Evolutionary conservation across 2,329 filamentous ascomycete genomes (phyloP), one percentile per base, ranked within the genome.

Genomic region (Ceratocystiopsis brevicomis): DNA sequence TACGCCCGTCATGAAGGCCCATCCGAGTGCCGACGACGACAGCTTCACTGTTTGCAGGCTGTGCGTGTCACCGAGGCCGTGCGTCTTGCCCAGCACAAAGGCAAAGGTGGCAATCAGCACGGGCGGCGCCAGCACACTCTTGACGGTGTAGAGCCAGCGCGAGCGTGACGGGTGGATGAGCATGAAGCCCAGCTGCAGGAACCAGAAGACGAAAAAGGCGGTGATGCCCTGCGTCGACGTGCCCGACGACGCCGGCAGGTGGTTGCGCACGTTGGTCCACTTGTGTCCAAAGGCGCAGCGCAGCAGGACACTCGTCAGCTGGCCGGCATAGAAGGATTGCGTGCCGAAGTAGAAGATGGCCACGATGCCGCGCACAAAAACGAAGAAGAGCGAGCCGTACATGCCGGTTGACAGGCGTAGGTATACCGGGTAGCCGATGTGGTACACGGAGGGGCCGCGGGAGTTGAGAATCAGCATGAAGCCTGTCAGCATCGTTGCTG

Each of bases 201-300:
- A 42, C 61, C 61, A 63, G 32, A 57, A 55, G 40, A 62, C 49
- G 47, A 63, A 61, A 41, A 62, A 62, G 16, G 54, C 53, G 0
- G 56, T 58, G 38, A 62, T 55, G 36, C 55, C 53, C 2, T 53
- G 54, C 19, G 47, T 50, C 10, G 54, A 54, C 37, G 54, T 53
- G 45, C 60, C 59, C 15, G 59, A 56, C 42, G 51, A 57, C 0
- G 52, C 52, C 1, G 57, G 52, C 13, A 62, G 47, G 12, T 49
- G 43, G 44, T 62, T 62, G n/a, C 46, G 48, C 32, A 49, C 44
- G 3, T 41, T n/a, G 13, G 40, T 45, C 48, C 48, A 49, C n/a
- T 17, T 37, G 43, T 34, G 18, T 18, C 48, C 48, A 25, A 49
- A 47, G 33, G 44, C 43, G 33, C 46, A 49, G 14, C 48, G 42